Base-by-base conservation (phyloP, 2,329 filamentous ascomycete species). In the Graphilbum ipis-grandicollis region DNA sequence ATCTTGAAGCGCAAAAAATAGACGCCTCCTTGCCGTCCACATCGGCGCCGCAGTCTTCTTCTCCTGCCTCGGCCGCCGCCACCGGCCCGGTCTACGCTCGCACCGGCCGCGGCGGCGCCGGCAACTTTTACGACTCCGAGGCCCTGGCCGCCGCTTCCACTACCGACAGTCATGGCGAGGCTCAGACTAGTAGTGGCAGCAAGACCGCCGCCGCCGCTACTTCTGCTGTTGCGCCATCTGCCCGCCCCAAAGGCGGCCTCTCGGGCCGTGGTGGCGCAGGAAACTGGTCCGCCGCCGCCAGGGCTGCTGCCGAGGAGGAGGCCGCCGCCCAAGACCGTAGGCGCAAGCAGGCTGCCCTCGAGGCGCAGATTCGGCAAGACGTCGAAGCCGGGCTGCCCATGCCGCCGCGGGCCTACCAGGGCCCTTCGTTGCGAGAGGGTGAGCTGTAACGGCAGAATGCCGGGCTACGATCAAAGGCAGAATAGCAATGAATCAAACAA, bases 71-170 rank as follows among this genome's bases (percentile, higher is more conserved):
- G 30, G 21, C 35, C 6, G n/a, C 42, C 13, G 10, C 43, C 47
- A 29, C 38, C n/a, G 43, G 35, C 15, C 23, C 36, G 10, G 34
- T 37, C 3, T 63, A 63, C 52, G 46, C 55, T 18, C 53, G 59
- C 29, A 56, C 54, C 26, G 73, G 73, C 37, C 66, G 73, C 40
- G 73, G 73, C 44, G 73, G 73, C 17, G 70, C 71, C 1, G 73
- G 73, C 28, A 78, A 78, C 56, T 72, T 65, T 48, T 50, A 63
- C 36, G 58, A 62, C 37, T 45, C 56, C 36, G 58, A 62, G 38
- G 45, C 56, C 18, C 47, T 53, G 14, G 46, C 54, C 14, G 52
- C 51, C 4, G 50, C 50, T 28, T 42, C 53, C 5, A 48, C 48
- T 33, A 53, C 52, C 37, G 51, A 54, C 48, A n/a, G n/a, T n/a